Conservation (phyloP, 2,329 filamentous ascomycete genomes). For the Diaporthe velutina region DNA sequence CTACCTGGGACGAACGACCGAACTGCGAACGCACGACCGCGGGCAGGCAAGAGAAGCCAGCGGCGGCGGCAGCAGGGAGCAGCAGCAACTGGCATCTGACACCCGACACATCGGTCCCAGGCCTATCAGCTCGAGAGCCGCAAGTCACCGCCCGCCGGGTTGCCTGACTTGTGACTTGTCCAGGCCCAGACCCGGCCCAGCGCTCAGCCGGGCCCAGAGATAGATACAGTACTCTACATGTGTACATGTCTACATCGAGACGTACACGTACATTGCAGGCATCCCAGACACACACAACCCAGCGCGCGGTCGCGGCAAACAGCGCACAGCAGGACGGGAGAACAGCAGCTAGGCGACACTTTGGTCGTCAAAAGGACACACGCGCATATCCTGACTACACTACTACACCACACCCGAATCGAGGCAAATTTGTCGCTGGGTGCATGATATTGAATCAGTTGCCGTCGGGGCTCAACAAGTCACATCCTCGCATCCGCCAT, state of each 20-base stretch:
- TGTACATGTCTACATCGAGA: constrained; percentile 19
- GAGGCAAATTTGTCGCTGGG: constrained; percentile 10
- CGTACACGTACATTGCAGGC: constrained; percentile 26
- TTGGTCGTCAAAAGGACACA: neutral
- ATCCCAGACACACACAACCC: neutral
- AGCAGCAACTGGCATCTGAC: constrained; percentile 34
- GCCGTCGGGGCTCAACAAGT: constrained; percentile 29
- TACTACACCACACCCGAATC: too few species aligned
- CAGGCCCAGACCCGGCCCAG: constrained; percentile 27
- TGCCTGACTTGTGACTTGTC: constrained; percentile 31
- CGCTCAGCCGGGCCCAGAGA: constrained; percentile 17
- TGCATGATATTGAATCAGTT: constrained; percentile 33
- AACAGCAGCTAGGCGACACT: neutral
- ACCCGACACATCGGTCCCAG: constrained; percentile 30
- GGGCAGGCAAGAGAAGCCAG: constrained; percentile 5
- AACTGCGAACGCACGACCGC: constrained; percentile 8
- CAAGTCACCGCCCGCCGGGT: neutral
- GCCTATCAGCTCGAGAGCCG: constrained; percentile 35
- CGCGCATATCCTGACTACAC: neutral
- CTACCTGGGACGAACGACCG: neutral
- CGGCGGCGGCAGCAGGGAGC: constrained; percentile 26
- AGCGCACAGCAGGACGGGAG: neutral
- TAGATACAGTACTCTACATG: neutral
- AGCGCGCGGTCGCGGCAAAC: constrained; percentile 7
- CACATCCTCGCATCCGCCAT: constrained; percentile 27